Evolutionary conservation across 129 eudicot species (phyloP).

Genomic region (Scalesia atractyloides): DNA sequence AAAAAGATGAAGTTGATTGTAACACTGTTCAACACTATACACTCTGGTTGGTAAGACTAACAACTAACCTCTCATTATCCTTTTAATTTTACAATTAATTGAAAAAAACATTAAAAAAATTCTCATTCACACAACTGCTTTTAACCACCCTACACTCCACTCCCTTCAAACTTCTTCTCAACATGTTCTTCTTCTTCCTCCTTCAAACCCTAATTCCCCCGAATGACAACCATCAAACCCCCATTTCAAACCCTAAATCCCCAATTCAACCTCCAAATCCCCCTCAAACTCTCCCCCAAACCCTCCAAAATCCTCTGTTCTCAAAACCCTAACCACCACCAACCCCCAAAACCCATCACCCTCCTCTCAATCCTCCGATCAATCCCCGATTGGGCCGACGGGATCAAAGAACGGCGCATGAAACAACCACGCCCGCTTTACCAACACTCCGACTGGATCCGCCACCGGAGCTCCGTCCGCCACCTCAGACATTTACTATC

Average conservation of each 20-base stretch:
- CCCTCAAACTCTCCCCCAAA: slow-evolving; percentile 41
- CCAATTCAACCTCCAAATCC: slow-evolving; percentile 9
- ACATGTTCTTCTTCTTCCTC: slow-evolving; percentile 26
- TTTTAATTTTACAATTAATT: neutral
- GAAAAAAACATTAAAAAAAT: slow-evolving; percentile 1
- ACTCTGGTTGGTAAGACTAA: too few relatives aligned
- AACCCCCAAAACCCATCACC: slow-evolving; percentile 28
- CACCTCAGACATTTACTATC: slow-evolving; percentile 74
- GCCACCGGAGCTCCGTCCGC: slow-evolving; percentile 78
- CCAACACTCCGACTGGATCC: slow-evolving; percentile 71
- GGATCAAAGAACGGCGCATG: slow-evolving; percentile 70
- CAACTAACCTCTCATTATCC: too few relatives aligned
- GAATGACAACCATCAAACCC: slow-evolving; percentile 50
- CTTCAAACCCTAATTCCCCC: slow-evolving; percentile 35
- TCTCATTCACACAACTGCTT: slow-evolving; percentile 54
- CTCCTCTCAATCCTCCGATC: slow-evolving; percentile 55
- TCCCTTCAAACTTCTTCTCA: slow-evolving; percentile 29
- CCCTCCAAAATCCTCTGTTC: slow-evolving; percentile 49
- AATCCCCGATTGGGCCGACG: slow-evolving; percentile 88
- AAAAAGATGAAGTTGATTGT: too few relatives aligned
- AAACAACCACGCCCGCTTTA: slow-evolving; percentile 52
- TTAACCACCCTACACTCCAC: slow-evolving; percentile 48
- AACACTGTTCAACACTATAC: too few relatives aligned
- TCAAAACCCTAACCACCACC: slow-evolving; percentile 34
- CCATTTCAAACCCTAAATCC: slow-evolving; percentile 22